Percentiles rank a stretch among this genome's conserved stretches.
Evolutionary conservation across 768 basidiomycete genomes (phyloP).

Genomic region (Tricholoma terreum): DNA sequence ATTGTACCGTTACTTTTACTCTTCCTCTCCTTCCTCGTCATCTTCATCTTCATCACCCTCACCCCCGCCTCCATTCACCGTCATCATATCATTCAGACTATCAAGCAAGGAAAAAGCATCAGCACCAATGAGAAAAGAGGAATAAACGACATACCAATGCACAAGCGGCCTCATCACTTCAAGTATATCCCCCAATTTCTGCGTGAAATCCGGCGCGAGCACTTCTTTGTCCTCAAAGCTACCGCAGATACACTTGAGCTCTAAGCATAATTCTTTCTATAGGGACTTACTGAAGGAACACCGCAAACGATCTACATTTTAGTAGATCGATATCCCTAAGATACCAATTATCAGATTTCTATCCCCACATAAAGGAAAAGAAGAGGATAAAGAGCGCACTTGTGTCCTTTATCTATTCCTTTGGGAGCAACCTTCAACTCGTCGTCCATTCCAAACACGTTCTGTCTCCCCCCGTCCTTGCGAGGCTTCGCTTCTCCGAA

Average conservation of each 20-base stretch:
- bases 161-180: conserved; percentile 70
- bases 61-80: conserved; percentile 37
- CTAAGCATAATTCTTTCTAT: background rate
- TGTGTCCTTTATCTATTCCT: conserved; percentile 79
- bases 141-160: conserved; percentile 52
- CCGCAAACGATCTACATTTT: conserved; percentile 76
- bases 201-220: conserved; percentile 60
- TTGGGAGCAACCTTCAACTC: conserved; percentile 91
- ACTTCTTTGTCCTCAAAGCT: conserved; percentile 81
- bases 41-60: conserved; percentile 23
- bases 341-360: background rate
- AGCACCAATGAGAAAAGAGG: conserved; percentile 1
- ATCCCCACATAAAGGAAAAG: background rate
- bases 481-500: conserved; percentile 72
- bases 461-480: conserved; percentile 61
- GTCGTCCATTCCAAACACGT: conserved; percentile 84
- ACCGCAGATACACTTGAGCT: conserved; percentile 19
- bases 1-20: too few species aligned
- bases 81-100: conserved; percentile 75
- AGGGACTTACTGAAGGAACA: conserved; percentile 53
- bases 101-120: background rate
- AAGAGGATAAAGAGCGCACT: conserved; percentile 47
- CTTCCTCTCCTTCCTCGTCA: conserved; percentile 8
- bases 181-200: conserved; percentile 53
- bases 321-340: conserved; percentile 86